A percentile compares a stretch with the other conserved stretches of the same genome.
Evolutionary conservation across 768 basidiomycete genomes (phyloP).

Genomic region (Tubosaeta sp.): DNA sequence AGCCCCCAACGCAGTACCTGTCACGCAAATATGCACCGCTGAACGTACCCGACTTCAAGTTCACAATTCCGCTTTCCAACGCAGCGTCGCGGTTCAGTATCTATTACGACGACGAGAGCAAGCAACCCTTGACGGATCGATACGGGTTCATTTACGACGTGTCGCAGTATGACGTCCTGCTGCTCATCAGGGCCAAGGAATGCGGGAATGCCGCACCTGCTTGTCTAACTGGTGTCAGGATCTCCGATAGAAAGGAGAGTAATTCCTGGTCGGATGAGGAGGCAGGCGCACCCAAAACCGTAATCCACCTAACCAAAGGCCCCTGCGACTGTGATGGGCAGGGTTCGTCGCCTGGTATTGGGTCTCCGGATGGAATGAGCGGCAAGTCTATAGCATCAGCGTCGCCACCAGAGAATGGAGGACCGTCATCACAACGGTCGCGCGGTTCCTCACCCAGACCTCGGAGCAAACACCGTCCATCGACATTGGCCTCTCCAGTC

Average conservation of each 20-base stretch:
- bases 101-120: slow-evolving; percentile 47
- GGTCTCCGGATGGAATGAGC: slow-evolving; percentile 9
- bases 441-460: slow-evolving; percentile 45
- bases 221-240: slow-evolving; percentile 82
- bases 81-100: slow-evolving; percentile 52
- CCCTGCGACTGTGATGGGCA: slow-evolving; percentile 39
- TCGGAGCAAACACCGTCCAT: slow-evolving; percentile 37
- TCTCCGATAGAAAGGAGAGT: slow-evolving; percentile 77
- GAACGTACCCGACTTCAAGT: slow-evolving; percentile 69
- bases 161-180: slow-evolving; percentile 71
- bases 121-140: slow-evolving; percentile 71
- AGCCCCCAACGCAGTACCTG: slow-evolving; percentile 82
- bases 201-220: slow-evolving; percentile 77
- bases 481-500: slow-evolving; percentile 34
- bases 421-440: slow-evolving; percentile 29
- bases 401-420: slow-evolving; percentile 16
- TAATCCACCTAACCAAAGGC: slow-evolving; percentile 38
- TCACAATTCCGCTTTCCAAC: slow-evolving; percentile 57
- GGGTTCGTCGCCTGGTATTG: slow-evolving; percentile 3
- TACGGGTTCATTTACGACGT: slow-evolving; percentile 92
- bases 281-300: slow-evolving; percentile 33
- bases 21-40: slow-evolving; percentile 70
- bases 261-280: slow-evolving; percentile 74
- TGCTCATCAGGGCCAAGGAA: slow-evolving; percentile 68
- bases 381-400: slow-evolving; percentile 10